These are phyloP conservation scores for Scheffersomyces titani DNA, from an alignment of 1,139 yeast genomes.

Conservation along the genomic window DNA sequence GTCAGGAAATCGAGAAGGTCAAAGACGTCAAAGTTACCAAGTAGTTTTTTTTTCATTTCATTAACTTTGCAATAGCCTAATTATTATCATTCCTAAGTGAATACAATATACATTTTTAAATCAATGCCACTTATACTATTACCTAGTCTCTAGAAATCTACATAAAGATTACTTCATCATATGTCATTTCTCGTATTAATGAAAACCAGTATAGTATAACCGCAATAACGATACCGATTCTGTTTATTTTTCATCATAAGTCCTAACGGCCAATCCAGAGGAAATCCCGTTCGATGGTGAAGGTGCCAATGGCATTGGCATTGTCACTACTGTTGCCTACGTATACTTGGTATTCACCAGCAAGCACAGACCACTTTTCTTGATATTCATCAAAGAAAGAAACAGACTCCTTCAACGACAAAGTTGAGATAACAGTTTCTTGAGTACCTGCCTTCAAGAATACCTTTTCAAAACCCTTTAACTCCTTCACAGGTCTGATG, in stretches of 20 bases:
- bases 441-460: not conserved
- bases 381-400: constrained; percentile 11
- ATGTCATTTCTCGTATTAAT: not conserved
- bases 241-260: not conserved
- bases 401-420: constrained; percentile 11
- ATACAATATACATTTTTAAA: too few relatives aligned
- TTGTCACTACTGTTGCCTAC: constrained; percentile 1
- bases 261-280: not conserved
- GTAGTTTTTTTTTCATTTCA: not conserved
- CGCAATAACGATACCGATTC: not conserved
- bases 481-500: constrained; percentile 56
- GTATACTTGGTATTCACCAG: not conserved
- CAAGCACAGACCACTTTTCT: constrained; percentile 7
- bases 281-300: not conserved
- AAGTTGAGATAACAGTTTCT: constrained; percentile 3
- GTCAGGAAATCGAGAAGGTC: constrained; percentile 39
- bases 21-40: constrained; percentile 33
- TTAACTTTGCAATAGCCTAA: not conserved
- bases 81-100: not conserved
- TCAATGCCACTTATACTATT: too few relatives aligned
- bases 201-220: not conserved
- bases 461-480: constrained; percentile 52
- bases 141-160: not conserved
- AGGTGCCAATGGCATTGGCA: not conserved
- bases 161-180: not conserved